These are phyloP conservation scores for Penicillium palitans DNA, from an alignment of 2,329 filamentous ascomycete genomes.

Conservation along the genomic window DNA sequence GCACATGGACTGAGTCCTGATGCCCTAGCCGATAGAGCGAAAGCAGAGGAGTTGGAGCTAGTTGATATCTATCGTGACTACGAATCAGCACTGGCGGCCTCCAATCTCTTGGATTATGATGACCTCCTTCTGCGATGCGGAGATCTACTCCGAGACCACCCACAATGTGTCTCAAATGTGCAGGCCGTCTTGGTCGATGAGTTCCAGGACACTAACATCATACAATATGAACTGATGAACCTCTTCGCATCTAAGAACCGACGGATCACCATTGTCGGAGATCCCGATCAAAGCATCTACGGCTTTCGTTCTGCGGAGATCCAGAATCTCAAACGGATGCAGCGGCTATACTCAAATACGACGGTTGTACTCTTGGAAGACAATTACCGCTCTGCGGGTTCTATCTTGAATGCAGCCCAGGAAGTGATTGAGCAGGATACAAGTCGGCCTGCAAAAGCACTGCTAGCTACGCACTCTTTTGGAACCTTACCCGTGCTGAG, in stretches of 20 bases:
- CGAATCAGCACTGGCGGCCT: constrained; percentile 69
- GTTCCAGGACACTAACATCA: constrained; percentile 94
- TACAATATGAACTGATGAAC: constrained; percentile 93
- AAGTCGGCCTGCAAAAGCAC: constrained; percentile 72
- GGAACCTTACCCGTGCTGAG: constrained; percentile 81
- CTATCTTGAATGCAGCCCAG: constrained; percentile 76
- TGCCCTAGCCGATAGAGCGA: constrained; percentile 40
- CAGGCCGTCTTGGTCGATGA: constrained; percentile 93
- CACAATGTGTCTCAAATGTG: constrained; percentile 82
- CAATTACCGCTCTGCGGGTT: constrained; percentile 89
- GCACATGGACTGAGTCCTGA: constrained; percentile 54
- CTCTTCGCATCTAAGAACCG: constrained; percentile 72
- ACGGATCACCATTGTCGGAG: constrained; percentile 90
- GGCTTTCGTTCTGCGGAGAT: constrained; percentile 93
- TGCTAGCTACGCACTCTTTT: constrained; percentile 76
- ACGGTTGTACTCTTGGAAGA: constrained; percentile 84
- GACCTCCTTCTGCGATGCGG: constrained; percentile 84
- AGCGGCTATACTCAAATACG: constrained; percentile 72
- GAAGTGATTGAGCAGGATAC: constrained; percentile 89
- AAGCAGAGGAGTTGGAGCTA: constrained; percentile 63
- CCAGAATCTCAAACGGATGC: constrained; percentile 78
- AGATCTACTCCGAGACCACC: constrained; percentile 70
- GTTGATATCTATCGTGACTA: constrained; percentile 71
- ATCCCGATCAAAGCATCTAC: constrained; percentile 98
- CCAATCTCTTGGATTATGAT: constrained; percentile 90